These are phyloP conservation scores for Pelagomonas calceolata DNA, from an alignment of 108 stramenopile species.

Conservation along the genomic window DNA sequence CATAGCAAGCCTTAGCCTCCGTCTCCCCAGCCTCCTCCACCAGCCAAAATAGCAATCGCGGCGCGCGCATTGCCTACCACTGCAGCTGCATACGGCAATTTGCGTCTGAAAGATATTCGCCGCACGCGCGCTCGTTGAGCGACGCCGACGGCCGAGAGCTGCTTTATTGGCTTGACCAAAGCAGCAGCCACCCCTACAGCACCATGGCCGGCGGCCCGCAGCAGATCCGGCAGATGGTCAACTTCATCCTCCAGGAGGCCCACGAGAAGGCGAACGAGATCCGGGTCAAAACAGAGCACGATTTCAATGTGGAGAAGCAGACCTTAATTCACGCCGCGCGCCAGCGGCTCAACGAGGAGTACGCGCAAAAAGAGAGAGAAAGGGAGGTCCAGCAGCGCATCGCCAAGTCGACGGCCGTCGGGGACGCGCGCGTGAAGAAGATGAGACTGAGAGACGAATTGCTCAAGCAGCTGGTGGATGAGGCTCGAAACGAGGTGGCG, in stretches of 20 bases:
- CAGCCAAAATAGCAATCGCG: too few species aligned
- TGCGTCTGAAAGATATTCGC: too few species aligned
- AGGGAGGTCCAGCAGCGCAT: conserved; percentile 78
- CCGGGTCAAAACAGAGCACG: conserved; percentile 82
- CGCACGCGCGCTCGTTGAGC: too few species aligned
- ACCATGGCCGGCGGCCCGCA: not conserved
- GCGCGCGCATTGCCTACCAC: too few species aligned
- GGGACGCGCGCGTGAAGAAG: conserved; percentile 90
- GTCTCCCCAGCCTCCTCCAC: too few species aligned
- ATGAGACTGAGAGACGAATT: conserved; percentile 89
- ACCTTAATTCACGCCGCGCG: conserved; percentile 97
- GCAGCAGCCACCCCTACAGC: too few species aligned
- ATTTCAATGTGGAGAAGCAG: conserved; percentile 99
- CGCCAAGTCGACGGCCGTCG: conserved; percentile 79
- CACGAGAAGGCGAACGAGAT: conserved; percentile 99
- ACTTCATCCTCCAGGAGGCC: conserved; percentile 79
- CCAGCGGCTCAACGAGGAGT: conserved; percentile 87
- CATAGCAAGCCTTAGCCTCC: too few species aligned
- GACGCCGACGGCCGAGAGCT: too few species aligned
- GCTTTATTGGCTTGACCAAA: too few species aligned
- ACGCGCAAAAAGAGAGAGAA: conserved; percentile 92
- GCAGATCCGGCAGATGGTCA: conserved; percentile 60
- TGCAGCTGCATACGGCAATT: too few species aligned
- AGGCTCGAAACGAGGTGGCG: conserved; percentile 57
- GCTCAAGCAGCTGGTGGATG: conserved; percentile 57